phyloP scores from a whole-genome alignment of 306 rosid genomes.

The barrel medic (Medicago truncatula) region DNA sequence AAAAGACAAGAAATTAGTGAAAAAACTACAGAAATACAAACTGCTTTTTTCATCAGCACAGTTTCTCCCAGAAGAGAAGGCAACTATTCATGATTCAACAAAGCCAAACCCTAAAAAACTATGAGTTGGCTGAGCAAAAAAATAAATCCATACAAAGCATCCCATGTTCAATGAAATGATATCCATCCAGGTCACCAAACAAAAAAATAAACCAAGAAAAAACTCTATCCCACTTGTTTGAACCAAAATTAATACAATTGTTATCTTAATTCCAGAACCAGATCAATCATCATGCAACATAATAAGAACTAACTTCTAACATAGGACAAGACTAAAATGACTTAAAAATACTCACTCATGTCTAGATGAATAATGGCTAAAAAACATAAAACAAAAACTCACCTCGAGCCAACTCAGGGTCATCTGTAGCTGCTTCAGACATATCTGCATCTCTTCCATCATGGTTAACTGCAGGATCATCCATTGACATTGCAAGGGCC shows the following conservation, averaged over 20 bases:
- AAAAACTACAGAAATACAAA: slow-evolving; percentile 24
- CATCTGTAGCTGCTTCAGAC: slow-evolving; percentile 81
- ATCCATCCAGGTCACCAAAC: slow-evolving; percentile 2
- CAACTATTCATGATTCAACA: slow-evolving; percentile 17
- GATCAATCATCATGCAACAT: slow-evolving; percentile 24
- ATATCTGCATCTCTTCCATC: slow-evolving; percentile 82
- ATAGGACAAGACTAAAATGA: slow-evolving; percentile 16
- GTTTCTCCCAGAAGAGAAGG: slow-evolving; percentile 5
- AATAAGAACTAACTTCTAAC: slow-evolving; percentile 17
- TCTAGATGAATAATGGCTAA: slow-evolving; percentile 26
- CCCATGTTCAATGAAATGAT: not conserved
- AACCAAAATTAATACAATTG: slow-evolving; percentile 12
- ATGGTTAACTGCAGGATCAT: slow-evolving; percentile 68
- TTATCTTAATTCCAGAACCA: slow-evolving; percentile 18
- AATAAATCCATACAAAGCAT: not conserved
- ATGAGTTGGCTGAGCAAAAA: slow-evolving; percentile 2
- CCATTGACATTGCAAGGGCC: slow-evolving; percentile 99
- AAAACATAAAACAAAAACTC: slow-evolving; percentile 40
- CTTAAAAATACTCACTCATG: slow-evolving; percentile 1
- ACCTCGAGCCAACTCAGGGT: slow-evolving; percentile 96
- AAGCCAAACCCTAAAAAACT: slow-evolving; percentile 4
- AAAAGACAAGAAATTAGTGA: slow-evolving; percentile 30
- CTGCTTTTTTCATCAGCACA: slow-evolving; percentile 15
- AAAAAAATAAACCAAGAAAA: slow-evolving; percentile 9
- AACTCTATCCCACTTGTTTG: slow-evolving; percentile 8